Percentiles rank a stretch among this genome's conserved stretches.
phyloP scores from a whole-genome alignment of 1,139 yeast species.

The Spathaspora sp. region DNA sequence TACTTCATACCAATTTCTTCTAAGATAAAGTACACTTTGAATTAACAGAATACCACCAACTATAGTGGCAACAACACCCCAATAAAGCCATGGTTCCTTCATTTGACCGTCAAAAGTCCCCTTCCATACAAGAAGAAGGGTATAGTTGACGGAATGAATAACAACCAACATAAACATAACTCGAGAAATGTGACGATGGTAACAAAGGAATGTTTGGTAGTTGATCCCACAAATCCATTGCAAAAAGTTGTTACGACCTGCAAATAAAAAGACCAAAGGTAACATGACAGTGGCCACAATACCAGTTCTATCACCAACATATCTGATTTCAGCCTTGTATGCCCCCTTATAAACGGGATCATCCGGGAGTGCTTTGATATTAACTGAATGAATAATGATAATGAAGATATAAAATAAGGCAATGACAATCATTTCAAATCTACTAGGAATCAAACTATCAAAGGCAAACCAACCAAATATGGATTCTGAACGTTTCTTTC shows the following conservation, averaged over 20 bases:
- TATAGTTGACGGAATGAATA: conserved; percentile 37
- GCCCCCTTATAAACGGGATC: conserved; percentile 26
- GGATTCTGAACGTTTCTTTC: conserved; percentile 20
- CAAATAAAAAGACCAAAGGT: conserved; percentile 36
- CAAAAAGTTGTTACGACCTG: conserved; percentile 41
- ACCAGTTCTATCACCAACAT: conserved; percentile 30
- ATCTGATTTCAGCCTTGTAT: conserved; percentile 16
- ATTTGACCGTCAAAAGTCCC: conserved; percentile 29
- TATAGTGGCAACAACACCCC: conserved; percentile 35
- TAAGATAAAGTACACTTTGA: conserved; percentile 40
- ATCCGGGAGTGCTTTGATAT: conserved; percentile 17
- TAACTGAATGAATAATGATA: conserved; percentile 33
- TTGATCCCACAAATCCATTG: conserved; percentile 39
- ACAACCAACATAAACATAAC: conserved; percentile 23
- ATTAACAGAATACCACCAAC: conserved; percentile 33
- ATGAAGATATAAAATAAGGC: conserved; percentile 45
- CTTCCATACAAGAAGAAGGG: conserved; percentile 30
- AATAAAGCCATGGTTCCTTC: conserved; percentile 37
- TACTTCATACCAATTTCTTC: conserved; percentile 45
- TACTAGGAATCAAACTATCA: conserved; percentile 25
- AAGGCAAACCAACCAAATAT: conserved; percentile 19
- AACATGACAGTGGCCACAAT: conserved; percentile 24
- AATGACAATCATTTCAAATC: conserved; percentile 20
- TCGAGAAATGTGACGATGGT: conserved; percentile 39
- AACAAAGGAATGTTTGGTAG: conserved; percentile 32